A percentile compares a stretch with the other conserved stretches of the same genome.
Evolutionary conservation across 2,329 filamentous ascomycete genomes (phyloP).

Genomic region (Fusarium sp.): DNA sequence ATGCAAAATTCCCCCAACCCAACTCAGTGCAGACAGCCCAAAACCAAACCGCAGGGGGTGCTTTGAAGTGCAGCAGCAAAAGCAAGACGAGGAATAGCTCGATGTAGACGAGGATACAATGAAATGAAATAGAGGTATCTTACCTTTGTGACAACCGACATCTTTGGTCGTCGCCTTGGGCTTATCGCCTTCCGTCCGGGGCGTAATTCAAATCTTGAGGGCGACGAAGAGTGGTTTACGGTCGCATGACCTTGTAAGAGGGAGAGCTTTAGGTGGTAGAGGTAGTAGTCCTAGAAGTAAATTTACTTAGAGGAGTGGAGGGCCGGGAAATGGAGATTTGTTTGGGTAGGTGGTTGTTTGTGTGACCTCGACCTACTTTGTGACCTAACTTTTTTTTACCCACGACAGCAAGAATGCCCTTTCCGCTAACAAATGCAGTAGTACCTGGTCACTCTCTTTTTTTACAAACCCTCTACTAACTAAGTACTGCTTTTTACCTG

Average conservation of each 20-base stretch:
- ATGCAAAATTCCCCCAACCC: slow-evolving; percentile 21
- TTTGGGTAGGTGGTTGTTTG: slow-evolving; percentile 38
- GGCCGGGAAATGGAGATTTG: slow-evolving; percentile 32
- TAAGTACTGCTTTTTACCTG: slow-evolving; percentile 6
- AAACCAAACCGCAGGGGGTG: slow-evolving; percentile 14
- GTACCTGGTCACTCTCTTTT: too few relatives aligned
- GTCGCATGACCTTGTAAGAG: slow-evolving; percentile 58
- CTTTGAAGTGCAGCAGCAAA: neutral
- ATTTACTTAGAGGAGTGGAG: slow-evolving; percentile 26
- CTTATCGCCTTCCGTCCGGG: slow-evolving; percentile 65
- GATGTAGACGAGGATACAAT: neutral
- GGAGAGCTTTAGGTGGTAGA: slow-evolving; percentile 39
- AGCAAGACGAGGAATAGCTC: slow-evolving; percentile 2
- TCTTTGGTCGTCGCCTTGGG: slow-evolving; percentile 64
- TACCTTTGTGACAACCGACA: slow-evolving; percentile 75
- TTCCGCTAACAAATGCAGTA: slow-evolving; percentile 1
- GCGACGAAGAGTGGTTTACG: slow-evolving; percentile 56
- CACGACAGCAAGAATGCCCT: slow-evolving; percentile 21
- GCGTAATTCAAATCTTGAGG: slow-evolving; percentile 53
- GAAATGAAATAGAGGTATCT: slow-evolving; percentile 41
- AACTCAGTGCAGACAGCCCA: slow-evolving; percentile 6
- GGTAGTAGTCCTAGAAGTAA: slow-evolving; percentile 6
- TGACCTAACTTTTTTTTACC: slow-evolving; percentile 36
- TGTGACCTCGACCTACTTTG: slow-evolving; percentile 38
- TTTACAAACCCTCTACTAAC: neutral